These are phyloP conservation scores for Plectosphaerella plurivora DNA, from an alignment of 2,329 filamentous ascomycete species.

Conservation along the genomic window DNA sequence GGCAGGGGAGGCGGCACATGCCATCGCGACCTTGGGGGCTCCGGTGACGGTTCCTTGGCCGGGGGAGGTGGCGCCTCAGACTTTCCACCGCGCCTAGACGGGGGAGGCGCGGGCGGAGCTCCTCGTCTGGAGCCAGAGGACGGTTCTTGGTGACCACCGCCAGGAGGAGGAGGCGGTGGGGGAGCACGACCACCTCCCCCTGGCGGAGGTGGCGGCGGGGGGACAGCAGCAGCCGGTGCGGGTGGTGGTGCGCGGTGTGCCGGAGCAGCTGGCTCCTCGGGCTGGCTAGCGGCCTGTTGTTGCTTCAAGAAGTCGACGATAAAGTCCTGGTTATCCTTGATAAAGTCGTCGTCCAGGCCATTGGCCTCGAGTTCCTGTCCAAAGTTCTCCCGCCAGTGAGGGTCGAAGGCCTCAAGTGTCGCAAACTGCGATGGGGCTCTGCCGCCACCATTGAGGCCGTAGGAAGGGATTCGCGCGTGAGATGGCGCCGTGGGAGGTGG, in stretches of 20 bases:
- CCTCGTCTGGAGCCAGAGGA: constrained; percentile 41
- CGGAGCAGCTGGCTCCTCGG: constrained; percentile 8
- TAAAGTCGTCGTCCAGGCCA: constrained; percentile 62
- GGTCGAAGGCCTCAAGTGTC: constrained; percentile 59
- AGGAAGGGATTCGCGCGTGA: constrained; percentile 32
- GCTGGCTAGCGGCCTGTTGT: constrained; percentile 28
- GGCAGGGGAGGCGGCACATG: constrained; percentile 70
- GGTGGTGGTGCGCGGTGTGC: constrained; percentile 11
- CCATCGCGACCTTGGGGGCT: constrained; percentile 44
- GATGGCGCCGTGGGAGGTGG: constrained; percentile 22
- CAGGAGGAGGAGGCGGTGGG: constrained; percentile 26
- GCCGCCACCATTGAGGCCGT: constrained; percentile 41
- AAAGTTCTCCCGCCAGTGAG: constrained; percentile 61
- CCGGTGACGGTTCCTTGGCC: constrained; percentile 41
- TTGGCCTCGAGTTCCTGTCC: constrained; percentile 59
- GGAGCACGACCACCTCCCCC: constrained; percentile 25
- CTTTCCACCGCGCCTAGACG: constrained; percentile 44
- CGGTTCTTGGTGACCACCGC: constrained; percentile 11
- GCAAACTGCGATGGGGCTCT: constrained; percentile 52
- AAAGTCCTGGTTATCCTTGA: constrained; percentile 64
- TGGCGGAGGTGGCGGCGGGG: constrained; percentile 20
- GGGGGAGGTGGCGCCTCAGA: constrained; percentile 44
- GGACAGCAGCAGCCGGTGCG: constrained; percentile 7
- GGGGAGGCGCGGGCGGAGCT: constrained; percentile 51
- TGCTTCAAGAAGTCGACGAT: constrained; percentile 61